Evolutionary conservation across 257 asterid genomes (phyloP), one percentile per base, ranked within the genome.

Genomic region (Striga asiatica): DNA sequence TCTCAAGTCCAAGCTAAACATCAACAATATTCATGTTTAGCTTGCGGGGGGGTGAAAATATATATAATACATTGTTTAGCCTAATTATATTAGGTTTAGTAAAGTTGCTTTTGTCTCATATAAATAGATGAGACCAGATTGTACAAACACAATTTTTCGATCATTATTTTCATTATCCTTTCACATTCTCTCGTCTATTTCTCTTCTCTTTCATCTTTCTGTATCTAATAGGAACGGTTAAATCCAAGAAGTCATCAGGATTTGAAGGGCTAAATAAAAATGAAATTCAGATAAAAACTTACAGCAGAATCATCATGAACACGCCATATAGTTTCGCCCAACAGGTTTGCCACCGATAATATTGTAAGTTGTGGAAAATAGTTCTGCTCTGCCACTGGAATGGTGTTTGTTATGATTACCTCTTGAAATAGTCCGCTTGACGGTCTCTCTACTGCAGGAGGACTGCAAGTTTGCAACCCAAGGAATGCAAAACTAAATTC

Each of bases 281-380:
- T 9, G 43, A 20, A 59, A 50, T 3, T 34, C 16, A 56, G 20
- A 56, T 23, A 24, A 54, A 46, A 56, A 85, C 97, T 85, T 68
- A 88, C 97, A 11, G 93, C 76, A 57, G 94, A 81, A 61, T 85
- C 94, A 71, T 83, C 95, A 55, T 89, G 97, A 63, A 89, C 83
- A 23, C 89, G 95, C 97, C 97, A 89, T 67, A 85, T 83, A 25
- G 97, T 83, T 77, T 89, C 95, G 5, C 84, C 97, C 54, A 89
- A 62, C 29, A 85, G 97, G 77, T 89, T 89, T 55, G 93, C 95
- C 20, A 89, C 89, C 8, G 97, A 89, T 47, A 89, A 66, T 71
- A 89, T 70, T 0, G 97, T 89, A 43, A 89, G 92, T 79, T 89
- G 95, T 12, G 95, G 94, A 45, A 89, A 89, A 58, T 89, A 85